phyloP scores from a whole-genome alignment of 148 eudicot species.

The Agrostemma githago region DNA sequence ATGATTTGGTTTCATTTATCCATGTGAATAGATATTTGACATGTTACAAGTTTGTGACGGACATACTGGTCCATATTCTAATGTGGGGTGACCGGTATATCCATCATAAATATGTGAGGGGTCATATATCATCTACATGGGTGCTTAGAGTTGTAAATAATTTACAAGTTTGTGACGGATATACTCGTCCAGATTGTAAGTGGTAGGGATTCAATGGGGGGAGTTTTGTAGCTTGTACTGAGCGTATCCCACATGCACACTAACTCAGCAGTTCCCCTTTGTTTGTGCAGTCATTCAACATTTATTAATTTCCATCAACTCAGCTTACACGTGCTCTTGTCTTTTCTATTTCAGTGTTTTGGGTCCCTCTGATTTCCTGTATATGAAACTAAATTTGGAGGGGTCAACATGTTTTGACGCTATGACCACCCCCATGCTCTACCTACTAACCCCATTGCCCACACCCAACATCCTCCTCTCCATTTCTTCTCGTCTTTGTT shows the following conservation, averaged over 20 bases:
- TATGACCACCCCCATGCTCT: conserved; percentile 14
- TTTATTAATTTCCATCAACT: conserved; percentile 24
- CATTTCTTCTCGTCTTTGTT: neutral
- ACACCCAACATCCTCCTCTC: conserved; percentile 1
- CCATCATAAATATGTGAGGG: no score
- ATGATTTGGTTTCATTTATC: conserved; percentile 10
- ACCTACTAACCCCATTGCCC: conserved; percentile 24
- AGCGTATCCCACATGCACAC: conserved; percentile 35
- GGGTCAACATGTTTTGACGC: neutral
- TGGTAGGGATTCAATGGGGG: neutral
- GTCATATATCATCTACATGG: no score
- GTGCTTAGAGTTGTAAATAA: no score
- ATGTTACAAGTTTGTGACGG: neutral
- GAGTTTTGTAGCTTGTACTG: neutral
- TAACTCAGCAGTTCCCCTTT: conserved; percentile 34
- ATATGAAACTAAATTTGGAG: conserved; percentile 6
- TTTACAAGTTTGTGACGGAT: no score
- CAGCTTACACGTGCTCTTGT: conserved; percentile 43
- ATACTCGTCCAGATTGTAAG: no score
- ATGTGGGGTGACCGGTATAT: no score
- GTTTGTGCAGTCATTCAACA: conserved; percentile 28
- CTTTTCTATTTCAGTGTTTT: conserved; percentile 24
- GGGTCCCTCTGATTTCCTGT: conserved; percentile 16
- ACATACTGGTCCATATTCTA: neutral
- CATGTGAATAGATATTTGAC: conserved; percentile 1